Conservation (phyloP, 2,329 filamentous ascomycete species). For the Pseudocercospora eumusae region DNA sequence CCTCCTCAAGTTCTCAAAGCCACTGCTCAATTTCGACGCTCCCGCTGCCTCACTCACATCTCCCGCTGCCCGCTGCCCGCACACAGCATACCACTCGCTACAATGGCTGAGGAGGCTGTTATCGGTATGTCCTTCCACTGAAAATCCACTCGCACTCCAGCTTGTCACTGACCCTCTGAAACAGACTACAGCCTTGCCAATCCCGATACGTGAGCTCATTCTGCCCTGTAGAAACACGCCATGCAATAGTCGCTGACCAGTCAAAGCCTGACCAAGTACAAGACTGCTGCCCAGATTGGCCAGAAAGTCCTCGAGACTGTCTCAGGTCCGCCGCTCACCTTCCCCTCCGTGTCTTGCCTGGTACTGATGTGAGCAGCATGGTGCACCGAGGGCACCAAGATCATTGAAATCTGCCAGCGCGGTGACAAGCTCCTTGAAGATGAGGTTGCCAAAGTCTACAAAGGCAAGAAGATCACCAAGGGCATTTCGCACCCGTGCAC, state of each 20-base stretch:
- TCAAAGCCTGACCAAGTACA: conserved; percentile 98
- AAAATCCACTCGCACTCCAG: background rate
- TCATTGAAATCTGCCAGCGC: conserved; percentile 90
- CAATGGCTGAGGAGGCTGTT: conserved; percentile 35
- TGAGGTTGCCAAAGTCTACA: conserved; percentile 93
- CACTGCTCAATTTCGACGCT: conserved; percentile 1
- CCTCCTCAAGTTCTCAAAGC: background rate
- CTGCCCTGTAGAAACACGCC: background rate
- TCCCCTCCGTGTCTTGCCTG: conserved; percentile 2
- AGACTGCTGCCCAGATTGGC: conserved; percentile 91
- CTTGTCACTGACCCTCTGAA: conserved; percentile 18
- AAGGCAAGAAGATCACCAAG: conserved; percentile 95
- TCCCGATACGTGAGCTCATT: conserved; percentile 41
- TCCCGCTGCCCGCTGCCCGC: background rate
- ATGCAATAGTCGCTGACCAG: conserved; percentile 81
- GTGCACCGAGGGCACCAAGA: conserved; percentile 83
- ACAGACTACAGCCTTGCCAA: conserved; percentile 43
- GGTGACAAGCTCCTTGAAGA: conserved; percentile 94
- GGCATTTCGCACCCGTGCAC: conserved; percentile 94
- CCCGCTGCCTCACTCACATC: conserved; percentile 1
- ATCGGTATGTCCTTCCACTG: conserved; percentile 29
- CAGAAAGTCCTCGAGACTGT: conserved; percentile 93
- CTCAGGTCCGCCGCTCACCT: conserved; percentile 50
- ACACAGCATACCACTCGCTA: conserved; percentile 18
- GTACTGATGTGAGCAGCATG: conserved; percentile 51